phyloP scores from a whole-genome alignment of 495 filamentous ascomycete species.

The Penicillium canariense region DNA sequence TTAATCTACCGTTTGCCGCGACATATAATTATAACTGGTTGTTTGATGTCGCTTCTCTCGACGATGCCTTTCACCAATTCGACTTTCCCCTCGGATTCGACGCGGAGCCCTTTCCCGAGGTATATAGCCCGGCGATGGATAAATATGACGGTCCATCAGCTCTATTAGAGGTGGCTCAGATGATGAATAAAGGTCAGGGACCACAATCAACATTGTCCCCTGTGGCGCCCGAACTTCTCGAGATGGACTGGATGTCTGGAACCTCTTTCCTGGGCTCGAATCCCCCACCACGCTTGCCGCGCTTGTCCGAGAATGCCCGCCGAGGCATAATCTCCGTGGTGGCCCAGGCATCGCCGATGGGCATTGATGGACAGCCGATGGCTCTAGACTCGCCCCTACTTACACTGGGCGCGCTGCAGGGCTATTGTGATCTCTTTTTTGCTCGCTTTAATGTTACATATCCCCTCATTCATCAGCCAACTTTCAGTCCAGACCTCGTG shows the following conservation, averaged over 20 bases:
- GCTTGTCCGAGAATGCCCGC: slow-evolving; percentile 34
- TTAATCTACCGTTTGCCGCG: slow-evolving; percentile 57
- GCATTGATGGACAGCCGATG: slow-evolving; percentile 40
- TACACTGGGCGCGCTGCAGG: slow-evolving; percentile 44
- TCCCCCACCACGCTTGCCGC: slow-evolving; percentile 17
- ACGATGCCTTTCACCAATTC: slow-evolving; percentile 36
- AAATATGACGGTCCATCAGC: slow-evolving; percentile 21
- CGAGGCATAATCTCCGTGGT: slow-evolving; percentile 44
- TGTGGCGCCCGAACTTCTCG: slow-evolving; percentile 8
- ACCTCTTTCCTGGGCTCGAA: slow-evolving; percentile 10
- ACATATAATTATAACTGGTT: slow-evolving; percentile 57
- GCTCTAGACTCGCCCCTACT: slow-evolving; percentile 47
- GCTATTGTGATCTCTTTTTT: slow-evolving; percentile 55
- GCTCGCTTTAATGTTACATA: slow-evolving; percentile 54
- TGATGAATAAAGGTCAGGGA: slow-evolving; percentile 9
- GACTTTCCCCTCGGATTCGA: slow-evolving; percentile 30
- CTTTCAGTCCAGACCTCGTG: slow-evolving; percentile 46
- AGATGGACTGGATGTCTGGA: slow-evolving; percentile 38
- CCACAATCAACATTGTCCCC: slow-evolving; percentile 3
- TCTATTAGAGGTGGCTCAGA: slow-evolving; percentile 21
- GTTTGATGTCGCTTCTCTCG: slow-evolving; percentile 44
- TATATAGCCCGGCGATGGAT: neutral
- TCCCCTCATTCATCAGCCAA: slow-evolving; percentile 51
- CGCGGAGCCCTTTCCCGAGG: slow-evolving; percentile 20
- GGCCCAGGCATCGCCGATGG: slow-evolving; percentile 36